Conservation (phyloP, 176 grass and related monocot species). For the Zizania latifolia region DNA sequence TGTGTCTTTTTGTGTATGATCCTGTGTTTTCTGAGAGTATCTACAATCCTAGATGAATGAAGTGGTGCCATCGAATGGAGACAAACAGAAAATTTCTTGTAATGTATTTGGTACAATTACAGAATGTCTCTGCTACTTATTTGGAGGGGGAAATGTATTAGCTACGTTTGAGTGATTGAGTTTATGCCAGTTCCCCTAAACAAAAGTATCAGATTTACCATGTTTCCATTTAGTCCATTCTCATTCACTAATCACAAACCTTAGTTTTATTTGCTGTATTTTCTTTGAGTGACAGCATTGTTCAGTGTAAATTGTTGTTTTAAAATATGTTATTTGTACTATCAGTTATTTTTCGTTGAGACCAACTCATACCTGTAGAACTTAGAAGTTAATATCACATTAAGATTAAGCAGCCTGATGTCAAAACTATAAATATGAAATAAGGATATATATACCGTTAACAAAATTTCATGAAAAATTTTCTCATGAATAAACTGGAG, state of each 20-base stretch:
- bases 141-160: too few relatives aligned
- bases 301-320: background rate
- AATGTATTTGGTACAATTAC: background rate
- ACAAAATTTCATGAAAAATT: background rate
- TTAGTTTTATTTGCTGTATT: background rate
- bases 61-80: background rate
- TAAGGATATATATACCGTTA: background rate
- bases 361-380: slow-evolving; percentile 16
- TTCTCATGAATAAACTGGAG: background rate
- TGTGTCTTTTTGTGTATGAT: too few relatives aligned
- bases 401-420: background rate
- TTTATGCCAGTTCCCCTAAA: too few relatives aligned
- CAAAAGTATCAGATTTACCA: background rate
- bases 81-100: too few relatives aligned
- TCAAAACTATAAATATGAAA: background rate
- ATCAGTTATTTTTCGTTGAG: background rate
- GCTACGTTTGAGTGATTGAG: too few relatives aligned
- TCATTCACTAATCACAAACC: too few relatives aligned
- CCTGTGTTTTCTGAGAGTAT: too few relatives aligned
- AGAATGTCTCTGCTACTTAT: too few relatives aligned
- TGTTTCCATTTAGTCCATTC: background rate
- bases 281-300: background rate
- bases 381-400: too few relatives aligned
- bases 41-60: background rate
- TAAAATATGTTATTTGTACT: background rate